Conservation (phyloP, 2,329 filamentous ascomycete genomes). For the Ophiocordyceps sinensis region DNA sequence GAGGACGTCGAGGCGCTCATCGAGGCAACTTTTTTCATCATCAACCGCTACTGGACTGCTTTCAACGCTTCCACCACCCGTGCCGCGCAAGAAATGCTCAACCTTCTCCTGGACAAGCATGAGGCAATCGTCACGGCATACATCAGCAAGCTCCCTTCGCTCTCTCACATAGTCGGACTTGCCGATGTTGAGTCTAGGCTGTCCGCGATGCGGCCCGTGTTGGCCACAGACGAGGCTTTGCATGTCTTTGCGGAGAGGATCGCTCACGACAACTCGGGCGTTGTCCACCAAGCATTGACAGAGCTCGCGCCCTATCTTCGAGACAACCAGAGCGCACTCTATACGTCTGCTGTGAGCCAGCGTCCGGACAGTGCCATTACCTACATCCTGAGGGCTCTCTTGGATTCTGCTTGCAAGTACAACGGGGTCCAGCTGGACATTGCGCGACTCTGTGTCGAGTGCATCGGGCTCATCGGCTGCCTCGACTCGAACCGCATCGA, state of each 20-base stretch:
- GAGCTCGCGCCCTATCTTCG: constrained; percentile 66
- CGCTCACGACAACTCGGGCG: constrained; percentile 69
- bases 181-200: constrained; percentile 53
- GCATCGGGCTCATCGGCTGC: constrained; percentile 79
- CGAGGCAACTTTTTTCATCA: constrained; percentile 79
- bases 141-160: constrained; percentile 64
- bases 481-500: constrained; percentile 86
- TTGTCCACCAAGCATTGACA: constrained; percentile 65
- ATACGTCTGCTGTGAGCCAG: constrained; percentile 67
- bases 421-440: constrained; percentile 54
- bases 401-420: constrained; percentile 78
- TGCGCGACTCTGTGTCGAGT: constrained; percentile 59
- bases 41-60: constrained; percentile 63
- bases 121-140: constrained; percentile 45
- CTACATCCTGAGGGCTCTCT: constrained; percentile 57
- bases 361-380: constrained; percentile 65
- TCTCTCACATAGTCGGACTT: constrained; percentile 56
- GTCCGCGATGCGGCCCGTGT: constrained; percentile 41
- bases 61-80: constrained; percentile 48
- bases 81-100: constrained; percentile 48
- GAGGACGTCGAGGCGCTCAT: constrained; percentile 69
- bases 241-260: constrained; percentile 60
- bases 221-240: constrained; percentile 41
- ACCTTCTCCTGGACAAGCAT: constrained; percentile 50
- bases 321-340: constrained; percentile 60